These are phyloP conservation scores for Dothiorella sarmentorum DNA, from an alignment of 2,329 filamentous ascomycete species.

Conservation along the genomic window DNA sequence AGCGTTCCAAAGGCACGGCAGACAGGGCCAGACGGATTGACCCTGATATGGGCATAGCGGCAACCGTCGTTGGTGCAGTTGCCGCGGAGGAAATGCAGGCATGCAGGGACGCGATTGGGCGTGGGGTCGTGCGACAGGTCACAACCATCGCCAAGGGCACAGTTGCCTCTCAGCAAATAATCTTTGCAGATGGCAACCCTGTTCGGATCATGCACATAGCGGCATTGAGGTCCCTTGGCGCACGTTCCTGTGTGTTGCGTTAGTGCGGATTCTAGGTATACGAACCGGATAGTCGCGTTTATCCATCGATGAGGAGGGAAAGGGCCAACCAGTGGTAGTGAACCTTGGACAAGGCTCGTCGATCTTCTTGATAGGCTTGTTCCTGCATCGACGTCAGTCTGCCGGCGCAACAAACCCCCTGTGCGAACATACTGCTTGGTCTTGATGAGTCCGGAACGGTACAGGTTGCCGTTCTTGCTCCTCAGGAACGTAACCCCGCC, in stretches of 20 bases:
- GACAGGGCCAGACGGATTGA: slow-evolving; percentile 72
- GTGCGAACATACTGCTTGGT: slow-evolving; percentile 65
- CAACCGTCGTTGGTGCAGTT: slow-evolving; percentile 85
- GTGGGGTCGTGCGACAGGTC: slow-evolving; percentile 86
- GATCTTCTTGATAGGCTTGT: slow-evolving; percentile 58
- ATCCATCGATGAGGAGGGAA: slow-evolving; percentile 20
- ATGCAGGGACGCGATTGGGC: slow-evolving; percentile 80
- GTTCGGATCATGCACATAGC: slow-evolving; percentile 75
- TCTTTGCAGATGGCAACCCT: slow-evolving; percentile 91
- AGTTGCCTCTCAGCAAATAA: slow-evolving; percentile 75
- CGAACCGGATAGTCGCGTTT: slow-evolving; percentile 16
- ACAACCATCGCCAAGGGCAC: slow-evolving; percentile 73
- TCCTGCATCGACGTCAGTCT: slow-evolving; percentile 21
- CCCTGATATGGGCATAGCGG: slow-evolving; percentile 79
- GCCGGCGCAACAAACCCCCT: background rate
- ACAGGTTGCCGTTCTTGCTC: slow-evolving; percentile 84
- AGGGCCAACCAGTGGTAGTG: slow-evolving; percentile 50
- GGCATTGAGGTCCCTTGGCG: slow-evolving; percentile 74
- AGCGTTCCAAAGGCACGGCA: slow-evolving; percentile 81
- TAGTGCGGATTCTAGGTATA: slow-evolving; percentile 18
- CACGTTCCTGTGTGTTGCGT: slow-evolving; percentile 66
- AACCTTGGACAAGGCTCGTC: slow-evolving; percentile 65
- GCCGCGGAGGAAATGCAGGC: slow-evolving; percentile 84
- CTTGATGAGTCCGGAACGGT: slow-evolving; percentile 71
- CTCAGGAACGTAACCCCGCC: slow-evolving; percentile 79